These are phyloP conservation scores for Hagleromyces aurorensis DNA, from an alignment of 805 yeast genomes.

Conservation along the genomic window DNA sequence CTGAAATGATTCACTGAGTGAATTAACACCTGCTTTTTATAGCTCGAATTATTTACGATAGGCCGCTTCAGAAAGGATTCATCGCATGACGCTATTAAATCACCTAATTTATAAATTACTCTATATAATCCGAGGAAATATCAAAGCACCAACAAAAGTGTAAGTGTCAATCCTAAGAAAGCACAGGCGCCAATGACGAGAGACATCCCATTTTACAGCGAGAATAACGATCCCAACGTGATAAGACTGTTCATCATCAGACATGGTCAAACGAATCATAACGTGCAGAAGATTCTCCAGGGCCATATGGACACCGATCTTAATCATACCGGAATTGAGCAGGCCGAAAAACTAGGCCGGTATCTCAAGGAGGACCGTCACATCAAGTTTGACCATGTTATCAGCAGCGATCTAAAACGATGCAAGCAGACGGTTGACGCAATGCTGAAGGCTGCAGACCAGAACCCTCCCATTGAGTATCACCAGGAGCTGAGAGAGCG, in stretches of 20 bases:
- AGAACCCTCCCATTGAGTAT: slow-evolving; percentile 20
- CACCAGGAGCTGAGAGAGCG: slow-evolving; percentile 58
- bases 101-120: no score
- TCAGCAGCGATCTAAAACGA: slow-evolving; percentile 39
- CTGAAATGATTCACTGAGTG: no score
- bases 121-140: neutral
- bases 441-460: slow-evolving; percentile 29
- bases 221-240: slow-evolving; percentile 32
- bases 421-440: slow-evolving; percentile 52
- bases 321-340: slow-evolving; percentile 52
- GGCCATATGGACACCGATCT: slow-evolving; percentile 66
- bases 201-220: slow-evolving; percentile 12
- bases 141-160: neutral
- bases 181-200: slow-evolving; percentile 11
- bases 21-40: no score
- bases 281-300: slow-evolving; percentile 59
- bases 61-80: no score
- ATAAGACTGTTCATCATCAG: slow-evolving; percentile 57
- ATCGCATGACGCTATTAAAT: no score
- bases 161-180: neutral
- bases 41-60: no score
- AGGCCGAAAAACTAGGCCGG: slow-evolving; percentile 49
- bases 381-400: slow-evolving; percentile 30
- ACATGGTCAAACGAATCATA: slow-evolving; percentile 81
- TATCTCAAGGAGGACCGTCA: slow-evolving; percentile 27